phyloP scores from a whole-genome alignment of 2,329 filamentous ascomycete genomes.

The Claviceps cyperi region DNA sequence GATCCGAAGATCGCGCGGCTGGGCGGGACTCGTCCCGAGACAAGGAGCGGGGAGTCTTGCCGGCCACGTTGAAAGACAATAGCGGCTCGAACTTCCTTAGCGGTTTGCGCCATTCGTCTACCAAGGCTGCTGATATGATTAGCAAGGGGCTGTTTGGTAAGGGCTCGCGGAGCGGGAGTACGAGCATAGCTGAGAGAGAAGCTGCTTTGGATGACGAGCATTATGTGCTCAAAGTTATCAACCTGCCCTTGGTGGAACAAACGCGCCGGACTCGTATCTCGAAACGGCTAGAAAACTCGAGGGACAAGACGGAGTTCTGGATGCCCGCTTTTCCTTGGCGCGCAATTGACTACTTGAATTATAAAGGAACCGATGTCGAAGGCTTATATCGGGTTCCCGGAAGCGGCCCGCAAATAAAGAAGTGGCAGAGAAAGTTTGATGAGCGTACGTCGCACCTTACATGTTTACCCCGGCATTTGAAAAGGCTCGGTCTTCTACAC shows the following conservation, averaged over 20 bases:
- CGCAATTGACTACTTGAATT: conserved; percentile 92
- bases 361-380: conserved; percentile 86
- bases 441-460: conserved; percentile 39
- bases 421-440: conserved; percentile 86
- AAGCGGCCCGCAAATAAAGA: conserved; percentile 78
- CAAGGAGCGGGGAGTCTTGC: conserved; percentile 34
- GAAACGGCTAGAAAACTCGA: conserved; percentile 71
- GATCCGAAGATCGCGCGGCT: conserved; percentile 53
- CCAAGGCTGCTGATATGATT: conserved; percentile 64
- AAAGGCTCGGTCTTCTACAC: no score
- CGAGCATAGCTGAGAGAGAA: conserved; percentile 49
- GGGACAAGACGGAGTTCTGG: conserved; percentile 96
- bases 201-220: conserved; percentile 61
- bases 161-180: conserved; percentile 55
- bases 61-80: conserved; percentile 44
- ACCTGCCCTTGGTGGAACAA: conserved; percentile 73
- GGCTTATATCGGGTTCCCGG: conserved; percentile 87
- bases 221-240: conserved; percentile 75
- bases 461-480: not conserved
- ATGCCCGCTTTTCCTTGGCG: conserved; percentile 94
- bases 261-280: conserved; percentile 84
- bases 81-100: conserved; percentile 49
- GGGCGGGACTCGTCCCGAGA: conserved; percentile 31
- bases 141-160: conserved; percentile 77
- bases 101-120: conserved; percentile 58